A percentile compares a stretch with the other conserved stretches of the same genome.
Conservation (phyloP, 805 yeast species). For the Yamadazyma endophytica region DNA sequence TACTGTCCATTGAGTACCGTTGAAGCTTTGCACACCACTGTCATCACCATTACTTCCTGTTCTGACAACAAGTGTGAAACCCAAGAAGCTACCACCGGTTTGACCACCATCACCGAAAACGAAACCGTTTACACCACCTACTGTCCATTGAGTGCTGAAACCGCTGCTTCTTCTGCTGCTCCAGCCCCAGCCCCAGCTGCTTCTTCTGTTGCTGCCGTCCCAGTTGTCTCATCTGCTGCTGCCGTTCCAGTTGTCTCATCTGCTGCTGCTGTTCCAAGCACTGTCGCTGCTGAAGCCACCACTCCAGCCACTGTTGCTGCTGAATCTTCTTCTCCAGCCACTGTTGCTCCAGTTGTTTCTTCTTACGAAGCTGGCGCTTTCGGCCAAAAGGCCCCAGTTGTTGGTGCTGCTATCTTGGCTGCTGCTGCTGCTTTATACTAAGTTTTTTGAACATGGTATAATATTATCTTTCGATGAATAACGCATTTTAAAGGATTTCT, state of each 20-base stretch:
- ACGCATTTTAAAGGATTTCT: no score
- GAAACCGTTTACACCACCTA: slow-evolving; percentile 19
- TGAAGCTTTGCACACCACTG: slow-evolving; percentile 13
- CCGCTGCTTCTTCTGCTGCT: slow-evolving; percentile 11
- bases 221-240: slow-evolving; percentile 5
- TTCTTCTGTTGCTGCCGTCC: slow-evolving; percentile 8
- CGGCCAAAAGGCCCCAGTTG: slow-evolving; percentile 13
- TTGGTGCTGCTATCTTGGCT: slow-evolving; percentile 22
- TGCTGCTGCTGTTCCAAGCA: slow-evolving; percentile 9
- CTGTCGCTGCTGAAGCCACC: slow-evolving; percentile 9
- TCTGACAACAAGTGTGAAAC: slow-evolving; percentile 20
- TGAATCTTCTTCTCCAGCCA: slow-evolving; percentile 9
- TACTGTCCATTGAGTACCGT: slow-evolving; percentile 25
- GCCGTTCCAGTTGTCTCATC: slow-evolving; percentile 10
- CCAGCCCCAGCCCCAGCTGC: slow-evolving; percentile 12
- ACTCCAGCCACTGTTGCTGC: slow-evolving; percentile 11
- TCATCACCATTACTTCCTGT: slow-evolving; percentile 28
- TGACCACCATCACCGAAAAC: slow-evolving; percentile 18
- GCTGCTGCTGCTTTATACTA: slow-evolving; percentile 19
- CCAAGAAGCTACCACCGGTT: slow-evolving; percentile 30
- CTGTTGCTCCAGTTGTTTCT: slow-evolving; percentile 9
- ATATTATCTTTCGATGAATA: no score
- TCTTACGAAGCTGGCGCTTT: slow-evolving; percentile 15
- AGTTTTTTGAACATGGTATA: no score
- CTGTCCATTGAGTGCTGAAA: slow-evolving; percentile 15